Conservation (phyloP, 441 rosid genomes). For the Dalechampia spathulata region DNA sequence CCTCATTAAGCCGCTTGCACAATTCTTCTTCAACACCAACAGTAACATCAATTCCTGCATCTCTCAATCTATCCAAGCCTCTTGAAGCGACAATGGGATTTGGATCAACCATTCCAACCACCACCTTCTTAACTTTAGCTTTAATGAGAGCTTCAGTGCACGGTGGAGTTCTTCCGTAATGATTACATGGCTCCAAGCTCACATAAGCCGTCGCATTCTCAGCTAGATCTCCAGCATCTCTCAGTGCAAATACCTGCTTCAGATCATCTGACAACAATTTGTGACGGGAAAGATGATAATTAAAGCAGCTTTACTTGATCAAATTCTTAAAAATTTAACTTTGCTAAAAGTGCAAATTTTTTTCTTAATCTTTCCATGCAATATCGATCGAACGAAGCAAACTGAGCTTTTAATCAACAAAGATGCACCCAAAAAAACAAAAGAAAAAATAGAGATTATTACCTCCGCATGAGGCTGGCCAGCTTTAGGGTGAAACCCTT, state of each 20-base stretch:
- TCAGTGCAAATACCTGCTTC: slow-evolving; percentile 74
- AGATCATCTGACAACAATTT: slow-evolving; percentile 11
- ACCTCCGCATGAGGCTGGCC: slow-evolving; percentile 99
- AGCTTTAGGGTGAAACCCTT: slow-evolving; percentile 97
- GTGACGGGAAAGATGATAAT: slow-evolving; percentile 3
- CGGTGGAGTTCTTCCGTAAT: slow-evolving; percentile 86
- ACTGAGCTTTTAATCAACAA: background rate
- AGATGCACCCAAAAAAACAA: background rate
- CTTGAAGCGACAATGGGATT: slow-evolving; percentile 82
- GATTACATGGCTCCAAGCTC: slow-evolving; percentile 93
- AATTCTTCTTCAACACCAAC: slow-evolving; percentile 69
- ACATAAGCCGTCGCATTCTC: slow-evolving; percentile 88
- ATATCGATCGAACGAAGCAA: background rate
- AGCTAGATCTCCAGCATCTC: slow-evolving; percentile 75
- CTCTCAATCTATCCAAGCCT: slow-evolving; percentile 55
- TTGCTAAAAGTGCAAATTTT: too few relatives aligned
- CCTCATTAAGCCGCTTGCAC: slow-evolving; percentile 76
- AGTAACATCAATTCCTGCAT: slow-evolving; percentile 70
- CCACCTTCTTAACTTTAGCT: slow-evolving; percentile 87
- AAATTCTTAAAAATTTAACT: too few relatives aligned
- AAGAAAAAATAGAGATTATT: background rate
- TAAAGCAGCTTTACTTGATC: too few relatives aligned
- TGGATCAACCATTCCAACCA: slow-evolving; percentile 88
- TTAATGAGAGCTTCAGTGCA: slow-evolving; percentile 75
- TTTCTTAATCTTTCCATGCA: background rate